Conservation (phyloP, 192 early-diverging fungal genomes). For the Paraglomus occultum region DNA sequence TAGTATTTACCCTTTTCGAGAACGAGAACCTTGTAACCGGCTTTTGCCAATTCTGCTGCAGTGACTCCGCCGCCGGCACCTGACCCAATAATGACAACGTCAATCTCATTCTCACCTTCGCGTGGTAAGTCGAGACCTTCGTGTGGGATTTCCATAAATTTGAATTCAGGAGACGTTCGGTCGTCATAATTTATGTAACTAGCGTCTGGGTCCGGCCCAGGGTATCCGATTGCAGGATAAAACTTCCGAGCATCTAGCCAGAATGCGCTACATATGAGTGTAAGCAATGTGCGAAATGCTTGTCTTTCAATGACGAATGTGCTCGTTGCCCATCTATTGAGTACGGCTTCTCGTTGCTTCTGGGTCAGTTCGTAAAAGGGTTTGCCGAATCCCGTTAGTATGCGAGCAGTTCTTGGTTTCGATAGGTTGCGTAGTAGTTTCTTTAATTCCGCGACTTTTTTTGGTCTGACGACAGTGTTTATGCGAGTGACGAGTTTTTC, state of each 20-base stretch:
- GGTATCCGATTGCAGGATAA: constrained; percentile 53
- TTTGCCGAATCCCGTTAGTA: constrained; percentile 32
- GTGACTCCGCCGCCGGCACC: constrained; percentile 69
- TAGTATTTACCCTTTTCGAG: constrained; percentile 70
- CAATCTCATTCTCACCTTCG: constrained; percentile 42
- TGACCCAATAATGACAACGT: constrained; percentile 68
- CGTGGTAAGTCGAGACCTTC: constrained; percentile 2
- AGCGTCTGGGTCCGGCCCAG: constrained; percentile 46
- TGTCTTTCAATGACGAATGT: constrained; percentile 29
- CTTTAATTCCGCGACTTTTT: constrained; percentile 28
- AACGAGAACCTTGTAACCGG: constrained; percentile 67
- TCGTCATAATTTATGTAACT: constrained; percentile 38
- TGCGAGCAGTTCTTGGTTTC: constrained; percentile 32
- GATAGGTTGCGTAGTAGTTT: constrained; percentile 33
- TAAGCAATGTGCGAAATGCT: constrained; percentile 33
- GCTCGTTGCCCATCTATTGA: constrained; percentile 34
- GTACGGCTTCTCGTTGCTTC: constrained; percentile 33
- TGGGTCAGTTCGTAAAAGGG: constrained; percentile 35
- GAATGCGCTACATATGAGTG: constrained; percentile 12
- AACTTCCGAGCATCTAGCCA: constrained; percentile 27
- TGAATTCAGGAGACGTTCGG: constrained; percentile 46
- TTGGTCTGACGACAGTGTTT: not conserved
- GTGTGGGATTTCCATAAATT: constrained; percentile 50
- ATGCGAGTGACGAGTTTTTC: constrained; percentile 11
- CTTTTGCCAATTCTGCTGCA: constrained; percentile 63